A percentile compares a stretch with the other conserved stretches of the same genome.
Conservation (phyloP, 495 filamentous ascomycete genomes). For the Penicillium flavigenum region DNA sequence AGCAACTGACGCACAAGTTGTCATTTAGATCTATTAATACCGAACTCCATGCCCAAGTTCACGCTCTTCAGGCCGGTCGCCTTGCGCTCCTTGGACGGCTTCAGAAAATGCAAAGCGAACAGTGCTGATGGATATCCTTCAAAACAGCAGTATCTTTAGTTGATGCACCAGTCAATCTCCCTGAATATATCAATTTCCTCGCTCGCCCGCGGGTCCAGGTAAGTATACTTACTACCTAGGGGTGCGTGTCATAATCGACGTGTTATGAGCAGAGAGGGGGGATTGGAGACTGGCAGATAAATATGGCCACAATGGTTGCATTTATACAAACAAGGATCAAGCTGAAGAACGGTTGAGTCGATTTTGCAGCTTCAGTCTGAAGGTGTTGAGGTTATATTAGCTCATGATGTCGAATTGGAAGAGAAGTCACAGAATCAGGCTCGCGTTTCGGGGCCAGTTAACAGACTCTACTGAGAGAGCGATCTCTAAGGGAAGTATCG, state of each 20-base stretch:
- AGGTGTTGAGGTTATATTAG: slow-evolving; percentile 14
- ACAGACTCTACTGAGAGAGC: too few relatives aligned
- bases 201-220: slow-evolving; percentile 18
- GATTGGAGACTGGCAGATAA: slow-evolving; percentile 44
- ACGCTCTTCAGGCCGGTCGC: slow-evolving; percentile 10
- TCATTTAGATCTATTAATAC: background rate
- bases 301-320: slow-evolving; percentile 36
- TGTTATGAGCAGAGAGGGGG: slow-evolving; percentile 39
- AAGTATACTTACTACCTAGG: slow-evolving; percentile 40
- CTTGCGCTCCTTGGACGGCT: background rate
- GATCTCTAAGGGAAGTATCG: background rate
- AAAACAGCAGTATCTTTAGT: slow-evolving; percentile 40
- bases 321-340: slow-evolving; percentile 31
- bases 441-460: background rate
- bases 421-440: background rate
- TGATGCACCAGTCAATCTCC: slow-evolving; percentile 45
- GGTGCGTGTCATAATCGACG: slow-evolving; percentile 49
- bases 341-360: slow-evolving; percentile 15
- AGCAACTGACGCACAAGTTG: background rate
- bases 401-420: slow-evolving; percentile 11
- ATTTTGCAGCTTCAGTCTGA: background rate
- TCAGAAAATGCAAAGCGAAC: slow-evolving; percentile 24
- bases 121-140: slow-evolving; percentile 37
- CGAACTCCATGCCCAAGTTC: background rate
- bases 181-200: slow-evolving; percentile 48